Percentiles rank a stretch among this genome's conserved stretches.
phyloP scores from a whole-genome alignment of 2,329 filamentous ascomycete genomes.

The Fusarium falciforme region DNA sequence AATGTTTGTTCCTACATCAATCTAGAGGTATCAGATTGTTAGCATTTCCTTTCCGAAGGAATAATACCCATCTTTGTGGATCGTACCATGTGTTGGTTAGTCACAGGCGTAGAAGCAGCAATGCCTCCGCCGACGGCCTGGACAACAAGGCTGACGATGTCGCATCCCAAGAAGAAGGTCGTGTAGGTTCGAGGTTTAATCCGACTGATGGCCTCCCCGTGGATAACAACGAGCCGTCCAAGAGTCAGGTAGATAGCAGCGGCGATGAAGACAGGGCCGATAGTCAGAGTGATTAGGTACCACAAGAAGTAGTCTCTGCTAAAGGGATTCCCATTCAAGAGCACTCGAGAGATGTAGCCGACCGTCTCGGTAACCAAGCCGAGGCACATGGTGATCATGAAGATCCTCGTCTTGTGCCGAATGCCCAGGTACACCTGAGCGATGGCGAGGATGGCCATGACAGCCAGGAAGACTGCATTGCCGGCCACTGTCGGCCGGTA shows the following conservation, averaged over 20 bases:
- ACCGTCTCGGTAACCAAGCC: slow-evolving; percentile 35
- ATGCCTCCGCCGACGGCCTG: slow-evolving; percentile 32
- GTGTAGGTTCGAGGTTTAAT: slow-evolving; percentile 27
- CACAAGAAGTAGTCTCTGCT: slow-evolving; percentile 30
- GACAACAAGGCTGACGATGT: slow-evolving; percentile 28
- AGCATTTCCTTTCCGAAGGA: background rate
- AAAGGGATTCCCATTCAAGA: slow-evolving; percentile 33
- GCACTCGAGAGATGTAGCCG: slow-evolving; percentile 34
- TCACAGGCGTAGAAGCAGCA: slow-evolving; percentile 29
- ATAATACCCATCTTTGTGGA: background rate
- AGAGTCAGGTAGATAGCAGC: slow-evolving; percentile 42
- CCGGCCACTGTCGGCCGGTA: slow-evolving; percentile 27
- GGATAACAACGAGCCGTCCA: slow-evolving; percentile 37
- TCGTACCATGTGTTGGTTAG: slow-evolving; percentile 20
- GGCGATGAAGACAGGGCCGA: slow-evolving; percentile 41
- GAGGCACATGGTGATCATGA: slow-evolving; percentile 36
- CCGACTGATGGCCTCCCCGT: slow-evolving; percentile 22
- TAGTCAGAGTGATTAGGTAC: slow-evolving; percentile 37
- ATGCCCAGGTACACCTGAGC: slow-evolving; percentile 35
- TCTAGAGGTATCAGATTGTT: background rate
- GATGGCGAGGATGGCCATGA: slow-evolving; percentile 21
- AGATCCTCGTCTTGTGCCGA: slow-evolving; percentile 32
- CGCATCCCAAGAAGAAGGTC: slow-evolving; percentile 30
- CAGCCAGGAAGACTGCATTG: slow-evolving; percentile 28
- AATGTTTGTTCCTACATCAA: slow-evolving; percentile 29